Percentiles rank a stretch among this genome's conserved stretches.
These are phyloP conservation scores for Globisporangium carolinianum DNA, from an alignment of 352 stramenopile species.

Conservation along the genomic window DNA sequence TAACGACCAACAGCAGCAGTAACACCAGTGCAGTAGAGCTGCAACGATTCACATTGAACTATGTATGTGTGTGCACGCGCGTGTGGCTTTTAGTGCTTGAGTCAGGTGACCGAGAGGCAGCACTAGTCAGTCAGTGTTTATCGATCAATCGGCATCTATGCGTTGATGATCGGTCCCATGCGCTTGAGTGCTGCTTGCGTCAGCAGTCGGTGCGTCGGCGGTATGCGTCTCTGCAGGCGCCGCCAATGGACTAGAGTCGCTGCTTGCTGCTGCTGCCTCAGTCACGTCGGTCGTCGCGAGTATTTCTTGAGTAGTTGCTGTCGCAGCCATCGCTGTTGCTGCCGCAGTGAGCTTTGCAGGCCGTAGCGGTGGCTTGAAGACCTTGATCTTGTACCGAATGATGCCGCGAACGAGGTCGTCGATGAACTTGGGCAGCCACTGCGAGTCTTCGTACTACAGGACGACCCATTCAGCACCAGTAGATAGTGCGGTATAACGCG, in stretches of 20 bases:
- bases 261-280: too few species aligned
- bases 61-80: background rate
- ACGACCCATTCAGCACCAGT: too few species aligned
- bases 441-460: constrained; percentile 43
- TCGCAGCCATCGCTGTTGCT: background rate
- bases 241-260: too few species aligned
- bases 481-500: too few species aligned
- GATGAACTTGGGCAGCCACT: constrained; percentile 64
- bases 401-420: constrained; percentile 66
- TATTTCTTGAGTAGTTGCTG: background rate
- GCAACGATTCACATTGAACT: background rate
- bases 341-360: constrained; percentile 9
- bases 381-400: constrained; percentile 69
- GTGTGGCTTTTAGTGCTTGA: background rate
- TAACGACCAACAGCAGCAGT: background rate
- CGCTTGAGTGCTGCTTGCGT: too few species aligned
- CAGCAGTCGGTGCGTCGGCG: too few species aligned
- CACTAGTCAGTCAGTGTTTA: too few species aligned
- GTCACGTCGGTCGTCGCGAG: too few species aligned
- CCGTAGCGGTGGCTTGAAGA: constrained; percentile 45
- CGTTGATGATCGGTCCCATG: too few species aligned
- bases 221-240: too few species aligned
- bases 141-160: too few species aligned
- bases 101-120: too few species aligned
- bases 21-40: background rate